phyloP scores from a whole-genome alignment of 1,284 basidiomycete species.

The Boletus semigastroideus region DNA sequence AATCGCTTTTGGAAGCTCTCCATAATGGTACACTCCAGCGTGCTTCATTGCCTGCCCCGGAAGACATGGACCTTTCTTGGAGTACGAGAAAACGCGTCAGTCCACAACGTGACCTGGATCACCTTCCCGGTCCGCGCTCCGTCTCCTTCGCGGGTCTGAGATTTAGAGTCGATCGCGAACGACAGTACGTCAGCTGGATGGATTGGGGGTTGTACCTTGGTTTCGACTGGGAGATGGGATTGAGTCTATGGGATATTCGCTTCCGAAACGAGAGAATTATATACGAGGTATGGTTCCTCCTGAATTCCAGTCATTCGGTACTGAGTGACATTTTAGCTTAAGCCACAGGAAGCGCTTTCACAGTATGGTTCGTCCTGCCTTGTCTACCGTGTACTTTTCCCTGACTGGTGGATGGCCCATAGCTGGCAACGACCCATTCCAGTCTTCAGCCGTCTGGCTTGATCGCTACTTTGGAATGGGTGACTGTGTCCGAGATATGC shows the following conservation, averaged over 20 bases:
- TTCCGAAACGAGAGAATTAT: conserved; percentile 63
- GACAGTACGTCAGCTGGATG: conserved; percentile 65
- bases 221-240: conserved; percentile 66
- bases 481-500: conserved; percentile 50
- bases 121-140: conserved; percentile 59
- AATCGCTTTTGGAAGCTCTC: conserved; percentile 53
- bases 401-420: not conserved
- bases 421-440: conserved; percentile 67
- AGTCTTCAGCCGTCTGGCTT: conserved; percentile 62
- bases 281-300: conserved; percentile 57
- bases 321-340: conserved; percentile 38
- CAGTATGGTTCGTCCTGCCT: conserved; percentile 47
- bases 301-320: conserved; percentile 25
- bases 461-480: conserved; percentile 70
- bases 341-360: conserved; percentile 60
- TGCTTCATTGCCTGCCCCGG: conserved; percentile 32
- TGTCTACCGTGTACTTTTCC: conserved; percentile 16
- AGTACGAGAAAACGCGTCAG: conserved; percentile 44
- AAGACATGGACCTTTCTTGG: conserved; percentile 41
- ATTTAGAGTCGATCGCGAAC: conserved; percentile 52
- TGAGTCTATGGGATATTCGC: conserved; percentile 65
- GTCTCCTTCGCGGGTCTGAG: conserved; percentile 59
- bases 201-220: conserved; percentile 61
- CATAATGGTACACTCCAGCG: conserved; percentile 52
- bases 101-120: conserved; percentile 51